phyloP scores from a whole-genome alignment of 768 basidiomycete genomes.

The Mycena olivaceomarginata region DNA sequence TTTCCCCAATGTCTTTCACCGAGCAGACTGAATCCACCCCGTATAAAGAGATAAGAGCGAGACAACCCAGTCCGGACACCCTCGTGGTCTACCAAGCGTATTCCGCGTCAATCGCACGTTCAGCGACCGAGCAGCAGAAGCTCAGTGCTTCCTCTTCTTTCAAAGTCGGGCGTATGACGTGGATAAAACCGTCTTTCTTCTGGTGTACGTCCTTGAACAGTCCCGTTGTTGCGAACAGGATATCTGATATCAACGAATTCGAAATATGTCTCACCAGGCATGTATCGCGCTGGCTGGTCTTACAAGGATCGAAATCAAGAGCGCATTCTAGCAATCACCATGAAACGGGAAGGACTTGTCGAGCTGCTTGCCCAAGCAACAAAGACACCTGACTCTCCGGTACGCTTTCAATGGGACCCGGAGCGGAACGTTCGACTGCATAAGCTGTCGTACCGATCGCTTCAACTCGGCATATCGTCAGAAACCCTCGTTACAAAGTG shows the following conservation, averaged over 20 bases:
- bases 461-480: slow-evolving; percentile 9
- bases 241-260: not conserved
- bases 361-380: slow-evolving; percentile 7
- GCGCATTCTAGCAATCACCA: slow-evolving; percentile 3
- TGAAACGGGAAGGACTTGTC: slow-evolving; percentile 2
- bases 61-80: slow-evolving; percentile 1
- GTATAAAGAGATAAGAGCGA: not conserved
- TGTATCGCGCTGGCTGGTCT: slow-evolving; percentile 8
- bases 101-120: slow-evolving; percentile 9
- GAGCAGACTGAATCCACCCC: slow-evolving; percentile 8
- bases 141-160: slow-evolving; percentile 1
- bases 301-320: slow-evolving; percentile 6
- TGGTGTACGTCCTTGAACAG: slow-evolving; percentile 5
- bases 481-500: slow-evolving; percentile 3
- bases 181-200: slow-evolving; percentile 7
- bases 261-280: slow-evolving; percentile 2
- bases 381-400: slow-evolving; percentile 3
- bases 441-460: slow-evolving; percentile 5
- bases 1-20: slow-evolving; percentile 7
- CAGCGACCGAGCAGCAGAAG: slow-evolving; percentile 8
- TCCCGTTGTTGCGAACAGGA: slow-evolving; percentile 9
- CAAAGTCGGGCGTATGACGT: slow-evolving; percentile 6
- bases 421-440: slow-evolving; percentile 7
- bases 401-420: slow-evolving; percentile 5
- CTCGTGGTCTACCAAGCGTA: slow-evolving; percentile 7